Base-by-base conservation (phyloP, 805 yeast genomes). In the Candida chilensis region DNA sequence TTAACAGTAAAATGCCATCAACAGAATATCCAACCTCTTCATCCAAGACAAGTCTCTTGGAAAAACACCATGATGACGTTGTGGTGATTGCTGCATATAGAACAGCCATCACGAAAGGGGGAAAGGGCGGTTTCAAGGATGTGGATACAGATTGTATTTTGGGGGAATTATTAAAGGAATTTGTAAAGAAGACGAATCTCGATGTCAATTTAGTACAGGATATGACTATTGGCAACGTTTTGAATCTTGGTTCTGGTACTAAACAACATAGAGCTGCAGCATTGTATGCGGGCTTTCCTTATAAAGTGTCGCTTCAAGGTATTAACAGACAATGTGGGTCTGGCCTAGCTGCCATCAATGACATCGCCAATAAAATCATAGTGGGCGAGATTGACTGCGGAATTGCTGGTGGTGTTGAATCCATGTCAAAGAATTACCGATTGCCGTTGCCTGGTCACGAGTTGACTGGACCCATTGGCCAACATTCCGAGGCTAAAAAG, bases 401-500 rank as follows among this genome's bases (percentile, higher is more conserved):
- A 16, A 37, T 44, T 17, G 48, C 48, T 17, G 49, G 45, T 10
- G 47, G 47, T 16, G 49, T 44, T 17, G 49, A 44, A 33, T 39
- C 45, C 3, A 44, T 44, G 47, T 41, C 49, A 17, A 45, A 39
- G 30, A 46, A 44, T 35, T 44, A 44, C 31, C n/a, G n/a, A n/a
- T n/a, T n/a, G n/a, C n/a, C n/a, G n/a, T n/a, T n/a, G n/a, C n/a
- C n/a, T n/a, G n/a, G n/a, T n/a, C n/a, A n/a, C n/a, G n/a, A n/a
- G n/a, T n/a, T n/a, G n/a, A n/a, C n/a, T n/a, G n/a, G n/a, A n/a
- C n/a, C n/a, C n/a, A n/a, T n/a, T n/a, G n/a, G n/a, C n/a, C n/a
- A n/a, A n/a, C n/a, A n/a, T n/a, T n/a, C n/a, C n/a, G 70, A 62
- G 28, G 78, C 80, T n/a, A 64, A 64, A 37, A 78, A 78, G 54